A percentile compares a stretch with the other conserved stretches of the same genome.
Evolutionary conservation across 192 early-diverging fungal genomes (phyloP).

Genomic region (Linnemannia elongata): DNA sequence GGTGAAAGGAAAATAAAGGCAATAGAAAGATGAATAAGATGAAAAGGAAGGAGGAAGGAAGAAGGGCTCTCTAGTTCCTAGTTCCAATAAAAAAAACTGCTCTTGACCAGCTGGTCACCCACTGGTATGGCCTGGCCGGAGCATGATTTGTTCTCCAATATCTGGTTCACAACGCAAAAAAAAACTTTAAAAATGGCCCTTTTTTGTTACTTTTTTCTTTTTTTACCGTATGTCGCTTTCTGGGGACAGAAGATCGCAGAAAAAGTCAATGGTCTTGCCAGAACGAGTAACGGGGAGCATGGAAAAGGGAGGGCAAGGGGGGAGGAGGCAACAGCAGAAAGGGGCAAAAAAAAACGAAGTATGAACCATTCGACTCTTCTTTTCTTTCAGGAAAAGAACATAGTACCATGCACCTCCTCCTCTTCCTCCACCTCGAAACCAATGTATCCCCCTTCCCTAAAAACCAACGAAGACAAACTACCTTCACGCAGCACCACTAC

Average conservation of each 20-base stretch:
- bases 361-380: neutral
- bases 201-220: neutral
- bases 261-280: neutral
- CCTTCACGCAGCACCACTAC: neutral
- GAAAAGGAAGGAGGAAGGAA: neutral
- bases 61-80: constrained; percentile 17
- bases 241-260: neutral
- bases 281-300: neutral
- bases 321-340: neutral
- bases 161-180: constrained; percentile 10
- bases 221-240: neutral
- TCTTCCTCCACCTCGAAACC: neutral
- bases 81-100: constrained; percentile 12
- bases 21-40: neutral
- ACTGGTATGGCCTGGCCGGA: constrained; percentile 1
- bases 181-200: constrained; percentile 6
- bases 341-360: neutral
- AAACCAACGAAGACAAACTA: neutral
- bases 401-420: neutral
- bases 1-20: neutral
- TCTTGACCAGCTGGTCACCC: constrained; percentile 11
- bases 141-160: constrained; percentile 50
- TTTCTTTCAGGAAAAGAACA: neutral
- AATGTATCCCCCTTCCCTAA: neutral
- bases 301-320: neutral